A percentile compares a stretch with the other conserved stretches of the same genome.
phyloP scores from a whole-genome alignment of 164 flowering plant species.

The Magnolia changhungtana region DNA sequence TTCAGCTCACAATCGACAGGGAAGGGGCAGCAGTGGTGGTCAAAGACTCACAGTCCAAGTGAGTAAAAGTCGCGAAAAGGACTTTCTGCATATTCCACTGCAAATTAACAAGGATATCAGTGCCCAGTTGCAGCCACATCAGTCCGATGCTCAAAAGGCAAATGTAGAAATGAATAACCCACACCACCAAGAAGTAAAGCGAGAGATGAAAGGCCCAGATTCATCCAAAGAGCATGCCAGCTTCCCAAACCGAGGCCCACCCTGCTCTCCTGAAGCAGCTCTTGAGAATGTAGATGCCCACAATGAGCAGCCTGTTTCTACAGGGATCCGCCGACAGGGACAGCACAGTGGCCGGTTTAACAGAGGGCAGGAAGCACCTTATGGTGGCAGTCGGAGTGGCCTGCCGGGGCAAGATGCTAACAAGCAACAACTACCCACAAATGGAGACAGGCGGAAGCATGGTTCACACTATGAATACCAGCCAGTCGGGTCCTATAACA shows the following conservation, averaged over 20 bases:
- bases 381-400: slow-evolving; percentile 52
- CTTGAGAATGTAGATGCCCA: slow-evolving; percentile 23
- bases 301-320: slow-evolving; percentile 24
- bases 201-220: slow-evolving; percentile 35
- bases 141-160: slow-evolving; percentile 15
- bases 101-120: slow-evolving; percentile 15
- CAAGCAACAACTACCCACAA: slow-evolving; percentile 38
- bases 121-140: slow-evolving; percentile 22
- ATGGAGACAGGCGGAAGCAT: slow-evolving; percentile 52
- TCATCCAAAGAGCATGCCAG: slow-evolving; percentile 32
- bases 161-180: slow-evolving; percentile 15
- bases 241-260: slow-evolving; percentile 29
- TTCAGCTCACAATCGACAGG: slow-evolving; percentile 32
- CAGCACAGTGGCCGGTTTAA: slow-evolving; percentile 43
- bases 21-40: slow-evolving; percentile 29
- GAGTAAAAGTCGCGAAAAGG: slow-evolving; percentile 30
- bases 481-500: slow-evolving; percentile 52
- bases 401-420: slow-evolving; percentile 39
- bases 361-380: slow-evolving; percentile 44
- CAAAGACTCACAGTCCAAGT: slow-evolving; percentile 29
- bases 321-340: slow-evolving; percentile 52
- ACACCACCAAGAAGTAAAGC: slow-evolving; percentile 30
- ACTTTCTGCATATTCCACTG: slow-evolving; percentile 13
- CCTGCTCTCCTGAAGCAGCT: slow-evolving; percentile 25
- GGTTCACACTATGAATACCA: slow-evolving; percentile 71